Percentiles rank a stretch among this genome's conserved stretches.
phyloP scores from a whole-genome alignment of 805 yeast genomes.

The Lipomyces sp. region DNA sequence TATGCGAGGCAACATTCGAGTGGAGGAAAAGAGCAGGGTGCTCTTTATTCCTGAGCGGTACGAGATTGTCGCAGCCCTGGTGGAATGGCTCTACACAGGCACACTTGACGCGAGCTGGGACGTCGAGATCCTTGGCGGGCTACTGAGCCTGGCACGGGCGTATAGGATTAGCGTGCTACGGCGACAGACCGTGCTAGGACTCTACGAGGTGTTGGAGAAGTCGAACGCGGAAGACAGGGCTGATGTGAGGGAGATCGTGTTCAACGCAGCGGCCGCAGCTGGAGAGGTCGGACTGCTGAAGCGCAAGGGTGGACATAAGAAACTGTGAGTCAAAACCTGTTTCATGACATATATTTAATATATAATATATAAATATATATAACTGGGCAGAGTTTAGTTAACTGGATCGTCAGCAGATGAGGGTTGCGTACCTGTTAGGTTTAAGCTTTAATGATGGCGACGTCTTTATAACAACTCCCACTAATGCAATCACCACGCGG shows the following conservation, averaged over 20 bases:
- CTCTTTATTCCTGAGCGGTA: constrained; percentile 31
- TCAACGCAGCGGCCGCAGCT: constrained; percentile 22
- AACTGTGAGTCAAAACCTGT: background rate
- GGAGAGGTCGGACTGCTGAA: constrained; percentile 16
- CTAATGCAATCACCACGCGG: background rate
- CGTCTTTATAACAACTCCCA: too few relatives aligned
- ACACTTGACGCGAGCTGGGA: constrained; percentile 5
- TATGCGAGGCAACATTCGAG: background rate
- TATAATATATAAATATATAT: background rate
- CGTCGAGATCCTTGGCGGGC: constrained; percentile 4
- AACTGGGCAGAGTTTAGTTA: too few relatives aligned
- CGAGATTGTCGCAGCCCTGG: constrained; percentile 20
- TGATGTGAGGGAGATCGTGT: constrained; percentile 7
- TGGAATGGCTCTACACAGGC: constrained; percentile 31
- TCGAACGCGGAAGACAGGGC: background rate
- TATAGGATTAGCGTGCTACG: constrained; percentile 14
- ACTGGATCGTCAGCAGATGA: background rate
- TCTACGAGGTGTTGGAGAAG: constrained; percentile 23
- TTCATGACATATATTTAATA: background rate
- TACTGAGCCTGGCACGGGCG: constrained; percentile 16
- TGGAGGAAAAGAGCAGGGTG: constrained; percentile 13
- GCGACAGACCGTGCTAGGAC: constrained; percentile 13
- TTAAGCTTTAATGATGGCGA: constrained; percentile 1
- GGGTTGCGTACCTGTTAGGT: background rate
- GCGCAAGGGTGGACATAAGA: constrained; percentile 2